Evolutionary conservation across 306 rosid species (phyloP).

Genomic region (Corylus americana): DNA sequence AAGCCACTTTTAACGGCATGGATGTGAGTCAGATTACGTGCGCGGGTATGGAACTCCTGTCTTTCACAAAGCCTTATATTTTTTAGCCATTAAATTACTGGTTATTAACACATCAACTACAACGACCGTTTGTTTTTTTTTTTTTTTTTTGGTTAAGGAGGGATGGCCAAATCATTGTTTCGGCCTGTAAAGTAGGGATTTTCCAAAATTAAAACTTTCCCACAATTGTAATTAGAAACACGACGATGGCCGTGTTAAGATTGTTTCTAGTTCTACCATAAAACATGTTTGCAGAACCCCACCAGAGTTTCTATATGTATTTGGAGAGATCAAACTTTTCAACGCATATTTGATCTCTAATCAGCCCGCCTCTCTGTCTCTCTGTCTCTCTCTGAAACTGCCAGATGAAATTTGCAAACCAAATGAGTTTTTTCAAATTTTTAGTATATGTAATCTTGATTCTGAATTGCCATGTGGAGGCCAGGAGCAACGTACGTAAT

Average conservation of each 20-base stretch:
- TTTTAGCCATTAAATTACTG: not conserved
- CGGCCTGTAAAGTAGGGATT: not conserved
- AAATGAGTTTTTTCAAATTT: constrained; percentile 1
- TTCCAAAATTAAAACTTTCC: not conserved
- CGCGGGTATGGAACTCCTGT: not conserved
- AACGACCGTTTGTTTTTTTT: not conserved
- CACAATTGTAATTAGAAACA: not conserved
- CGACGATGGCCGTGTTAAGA: not conserved
- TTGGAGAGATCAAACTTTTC: not conserved
- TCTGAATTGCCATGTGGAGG: constrained; percentile 19
- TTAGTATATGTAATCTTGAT: constrained; percentile 7
- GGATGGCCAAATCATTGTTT: not conserved
- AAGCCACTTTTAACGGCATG: not conserved
- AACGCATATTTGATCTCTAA: not conserved
- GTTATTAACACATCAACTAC: not conserved
- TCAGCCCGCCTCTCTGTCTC: not conserved
- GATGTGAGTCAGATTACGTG: not conserved
- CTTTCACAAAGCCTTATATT: not conserved
- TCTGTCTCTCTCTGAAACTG: not conserved
- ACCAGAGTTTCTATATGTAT: not conserved
- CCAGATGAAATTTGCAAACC: constrained; percentile 7
- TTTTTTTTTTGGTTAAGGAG: not conserved
- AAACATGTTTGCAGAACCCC: not conserved
- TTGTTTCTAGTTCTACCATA: not conserved
- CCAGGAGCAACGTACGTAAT: not conserved